Conservation (phyloP, 2,329 filamentous ascomycete genomes). For the Cercospora sp. region DNA sequence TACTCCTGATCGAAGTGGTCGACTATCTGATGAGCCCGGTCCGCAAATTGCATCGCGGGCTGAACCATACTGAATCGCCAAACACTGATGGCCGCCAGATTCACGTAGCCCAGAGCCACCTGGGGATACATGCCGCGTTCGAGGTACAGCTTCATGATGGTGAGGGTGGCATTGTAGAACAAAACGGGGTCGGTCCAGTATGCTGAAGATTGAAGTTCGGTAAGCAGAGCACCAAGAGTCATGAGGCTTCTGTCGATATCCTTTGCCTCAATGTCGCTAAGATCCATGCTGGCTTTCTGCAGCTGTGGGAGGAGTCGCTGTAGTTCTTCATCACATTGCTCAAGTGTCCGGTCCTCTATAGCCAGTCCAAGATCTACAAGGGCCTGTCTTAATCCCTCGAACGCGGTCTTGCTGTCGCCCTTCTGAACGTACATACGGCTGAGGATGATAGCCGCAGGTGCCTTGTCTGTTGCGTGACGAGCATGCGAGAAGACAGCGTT, state of each 20-base stretch:
- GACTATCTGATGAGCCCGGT: constrained; percentile 63
- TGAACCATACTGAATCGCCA: constrained; percentile 70
- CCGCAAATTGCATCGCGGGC: constrained; percentile 65
- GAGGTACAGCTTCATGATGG: constrained; percentile 67
- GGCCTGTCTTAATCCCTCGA: constrained; percentile 69
- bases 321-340: constrained; percentile 77
- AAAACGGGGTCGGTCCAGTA: constrained; percentile 69
- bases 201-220: constrained; percentile 51
- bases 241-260: constrained; percentile 57
- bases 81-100: constrained; percentile 67
- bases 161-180: constrained; percentile 70
- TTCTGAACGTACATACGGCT: constrained; percentile 74
- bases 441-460: constrained; percentile 75
- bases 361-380: constrained; percentile 67
- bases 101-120: constrained; percentile 66
- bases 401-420: constrained; percentile 69
- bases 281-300: constrained; percentile 21
- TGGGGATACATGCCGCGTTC: constrained; percentile 66
- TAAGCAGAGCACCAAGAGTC: constrained; percentile 68
- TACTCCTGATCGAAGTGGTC: constrained; percentile 61
- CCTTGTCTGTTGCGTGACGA: constrained; percentile 73
- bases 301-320: constrained; percentile 44
- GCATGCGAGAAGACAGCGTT: constrained; percentile 69
- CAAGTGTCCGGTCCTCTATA: constrained; percentile 66
- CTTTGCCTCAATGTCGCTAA: constrained; percentile 29